phyloP scores from a whole-genome alignment of 768 basidiomycete genomes.

The Mycena capillaripes region DNA sequence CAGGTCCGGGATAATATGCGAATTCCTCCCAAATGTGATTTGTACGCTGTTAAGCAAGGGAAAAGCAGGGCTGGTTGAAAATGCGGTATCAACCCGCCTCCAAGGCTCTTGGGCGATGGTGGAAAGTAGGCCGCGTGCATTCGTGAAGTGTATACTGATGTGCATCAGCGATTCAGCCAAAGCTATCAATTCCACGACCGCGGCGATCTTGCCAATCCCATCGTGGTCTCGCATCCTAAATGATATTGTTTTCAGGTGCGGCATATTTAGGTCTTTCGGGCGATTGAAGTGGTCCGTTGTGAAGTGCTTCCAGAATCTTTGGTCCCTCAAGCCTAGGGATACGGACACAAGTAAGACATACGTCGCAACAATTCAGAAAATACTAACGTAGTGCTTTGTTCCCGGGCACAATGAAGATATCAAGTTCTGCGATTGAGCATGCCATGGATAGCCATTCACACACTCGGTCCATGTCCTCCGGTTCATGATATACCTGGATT shows the following conservation, averaged over 20 bases:
- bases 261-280: not conserved
- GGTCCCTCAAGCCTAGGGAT: not conserved
- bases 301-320: not conserved
- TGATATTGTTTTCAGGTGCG: not conserved
- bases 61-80: not conserved
- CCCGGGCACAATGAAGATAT: not conserved
- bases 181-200: not conserved
- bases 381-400: slow-evolving; percentile 2
- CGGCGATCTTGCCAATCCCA: not conserved
- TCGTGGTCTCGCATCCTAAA: not conserved
- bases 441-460: not conserved
- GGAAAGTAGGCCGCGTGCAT: not conserved
- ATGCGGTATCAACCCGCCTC: not conserved
- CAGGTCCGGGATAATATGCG: not conserved
- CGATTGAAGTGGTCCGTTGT: not conserved
- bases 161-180: not conserved
- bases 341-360: not conserved
- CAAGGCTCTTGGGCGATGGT: not conserved
- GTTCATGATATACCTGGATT: not conserved
- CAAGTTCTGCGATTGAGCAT: not conserved
- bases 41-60: not conserved
- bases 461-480: not conserved
- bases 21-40: not conserved
- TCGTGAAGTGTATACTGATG: not conserved
- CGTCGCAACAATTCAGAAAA: not conserved